Conservation (phyloP, 2,329 filamentous ascomycete species). For the Cladosporium oxysporum region DNA sequence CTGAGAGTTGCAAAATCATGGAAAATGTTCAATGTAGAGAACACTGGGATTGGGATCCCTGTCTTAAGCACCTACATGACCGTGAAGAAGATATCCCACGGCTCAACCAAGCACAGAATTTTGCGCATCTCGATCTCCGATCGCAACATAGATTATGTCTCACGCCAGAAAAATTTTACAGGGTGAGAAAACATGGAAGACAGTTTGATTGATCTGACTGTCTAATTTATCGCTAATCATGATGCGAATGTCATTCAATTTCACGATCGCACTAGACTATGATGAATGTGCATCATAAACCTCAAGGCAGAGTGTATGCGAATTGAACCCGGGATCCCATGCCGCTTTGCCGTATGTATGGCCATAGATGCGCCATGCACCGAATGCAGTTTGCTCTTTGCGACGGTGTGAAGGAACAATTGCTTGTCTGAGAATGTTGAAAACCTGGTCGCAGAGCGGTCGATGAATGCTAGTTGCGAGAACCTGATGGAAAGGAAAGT, state of each 20-base stretch:
- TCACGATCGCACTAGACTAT: background rate
- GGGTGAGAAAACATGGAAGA: background rate
- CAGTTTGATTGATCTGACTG: background rate
- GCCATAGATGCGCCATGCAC: background rate
- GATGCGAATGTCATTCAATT: background rate
- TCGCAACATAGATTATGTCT: background rate
- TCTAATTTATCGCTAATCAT: background rate
- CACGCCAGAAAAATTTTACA: background rate
- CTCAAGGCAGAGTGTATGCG: background rate
- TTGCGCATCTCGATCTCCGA: background rate
- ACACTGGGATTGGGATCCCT: background rate
- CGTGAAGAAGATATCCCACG: constrained; percentile 2
- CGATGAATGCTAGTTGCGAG: no score
- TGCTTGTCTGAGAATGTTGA: no score
- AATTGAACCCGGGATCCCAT: background rate
- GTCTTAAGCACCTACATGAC: background rate
- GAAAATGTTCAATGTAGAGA: background rate
- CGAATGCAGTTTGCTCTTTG: background rate
- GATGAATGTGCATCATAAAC: background rate
- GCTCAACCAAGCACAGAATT: background rate
- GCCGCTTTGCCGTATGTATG: background rate
- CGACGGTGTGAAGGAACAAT: background rate
- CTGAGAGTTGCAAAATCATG: background rate
- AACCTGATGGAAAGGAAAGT: no score
- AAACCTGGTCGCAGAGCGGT: no score